Conservation (phyloP, 2,329 filamentous ascomycete genomes). For the Cercospora beticola region DNA sequence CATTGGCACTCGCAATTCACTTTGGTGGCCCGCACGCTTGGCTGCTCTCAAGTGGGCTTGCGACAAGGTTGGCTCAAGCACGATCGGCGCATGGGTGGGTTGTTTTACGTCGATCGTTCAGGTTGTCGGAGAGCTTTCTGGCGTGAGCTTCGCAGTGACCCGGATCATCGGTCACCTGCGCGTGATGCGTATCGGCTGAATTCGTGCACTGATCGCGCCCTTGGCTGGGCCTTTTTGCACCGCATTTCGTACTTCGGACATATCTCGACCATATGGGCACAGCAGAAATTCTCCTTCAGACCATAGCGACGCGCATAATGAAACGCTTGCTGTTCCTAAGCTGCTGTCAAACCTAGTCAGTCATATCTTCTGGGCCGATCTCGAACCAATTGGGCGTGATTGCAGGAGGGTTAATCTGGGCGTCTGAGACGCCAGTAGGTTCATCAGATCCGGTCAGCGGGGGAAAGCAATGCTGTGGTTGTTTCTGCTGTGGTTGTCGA, state of each 20-base stretch:
- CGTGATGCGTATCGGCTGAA: not conserved
- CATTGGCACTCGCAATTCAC: not conserved
- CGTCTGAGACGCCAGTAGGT: slow-evolving; percentile 8
- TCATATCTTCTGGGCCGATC: not conserved
- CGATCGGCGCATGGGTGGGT: slow-evolving; percentile 2
- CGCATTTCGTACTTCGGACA: not conserved
- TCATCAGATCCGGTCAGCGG: slow-evolving; percentile 2
- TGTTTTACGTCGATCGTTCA: slow-evolving; percentile 3
- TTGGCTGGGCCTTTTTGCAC: not conserved
- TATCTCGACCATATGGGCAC: not conserved
- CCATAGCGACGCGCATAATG: not conserved
- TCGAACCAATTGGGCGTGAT: slow-evolving; percentile 11
- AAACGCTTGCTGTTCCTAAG: not conserved
- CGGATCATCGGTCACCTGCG: not conserved
- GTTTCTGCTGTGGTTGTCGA: slow-evolving; percentile 8
- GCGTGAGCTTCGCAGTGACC: not conserved
- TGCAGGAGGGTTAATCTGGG: slow-evolving; percentile 14
- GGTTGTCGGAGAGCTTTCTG: not conserved
- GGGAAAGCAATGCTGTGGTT: slow-evolving; percentile 9
- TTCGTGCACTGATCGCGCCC: not conserved
- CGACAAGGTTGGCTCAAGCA: not conserved
- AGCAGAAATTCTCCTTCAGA: not conserved
- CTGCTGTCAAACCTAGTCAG: not conserved
- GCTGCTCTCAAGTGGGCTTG: not conserved
- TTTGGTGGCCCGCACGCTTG: not conserved